A percentile compares a stretch with the other conserved stretches of the same genome.
phyloP scores from a whole-genome alignment of 2,329 filamentous ascomycete genomes.

The Fusarium humuli region DNA sequence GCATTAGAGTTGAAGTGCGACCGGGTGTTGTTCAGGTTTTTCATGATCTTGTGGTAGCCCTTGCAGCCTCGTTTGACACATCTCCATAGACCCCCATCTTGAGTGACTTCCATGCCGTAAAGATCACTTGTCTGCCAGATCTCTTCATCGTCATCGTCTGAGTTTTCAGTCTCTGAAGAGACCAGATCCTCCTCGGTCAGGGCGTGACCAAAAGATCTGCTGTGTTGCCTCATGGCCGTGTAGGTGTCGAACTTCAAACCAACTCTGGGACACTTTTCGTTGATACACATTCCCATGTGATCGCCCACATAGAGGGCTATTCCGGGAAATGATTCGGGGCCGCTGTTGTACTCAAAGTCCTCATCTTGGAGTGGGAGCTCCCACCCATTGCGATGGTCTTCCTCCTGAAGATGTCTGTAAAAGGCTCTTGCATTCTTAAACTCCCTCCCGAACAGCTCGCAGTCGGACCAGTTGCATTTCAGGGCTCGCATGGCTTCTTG shows the following conservation, averaged over 20 bases:
- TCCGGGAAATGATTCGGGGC: neutral
- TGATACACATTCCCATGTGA: conserved; percentile 11
- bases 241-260: conserved; percentile 1
- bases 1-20: conserved; percentile 7
- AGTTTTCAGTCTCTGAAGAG: neutral
- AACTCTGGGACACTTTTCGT: conserved; percentile 15
- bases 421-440: conserved; percentile 17
- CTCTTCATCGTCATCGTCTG: neutral
- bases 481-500: conserved; percentile 34
- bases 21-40: neutral
- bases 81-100: conserved; percentile 10
- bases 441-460: conserved; percentile 4
- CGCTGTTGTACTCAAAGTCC: neutral
- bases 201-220: conserved; percentile 9
- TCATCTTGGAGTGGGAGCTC: neutral
- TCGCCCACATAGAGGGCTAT: conserved; percentile 3
- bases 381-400: conserved; percentile 14
- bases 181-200: neutral
- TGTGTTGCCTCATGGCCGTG: conserved; percentile 12
- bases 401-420: conserved; percentile 24
- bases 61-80: conserved; percentile 27
- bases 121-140: conserved; percentile 15
- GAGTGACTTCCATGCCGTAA: conserved; percentile 16
- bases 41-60: conserved; percentile 6
- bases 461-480: conserved; percentile 31